Conservation (phyloP, 176 grass and related monocot species). For the Carex pumila region DNA sequence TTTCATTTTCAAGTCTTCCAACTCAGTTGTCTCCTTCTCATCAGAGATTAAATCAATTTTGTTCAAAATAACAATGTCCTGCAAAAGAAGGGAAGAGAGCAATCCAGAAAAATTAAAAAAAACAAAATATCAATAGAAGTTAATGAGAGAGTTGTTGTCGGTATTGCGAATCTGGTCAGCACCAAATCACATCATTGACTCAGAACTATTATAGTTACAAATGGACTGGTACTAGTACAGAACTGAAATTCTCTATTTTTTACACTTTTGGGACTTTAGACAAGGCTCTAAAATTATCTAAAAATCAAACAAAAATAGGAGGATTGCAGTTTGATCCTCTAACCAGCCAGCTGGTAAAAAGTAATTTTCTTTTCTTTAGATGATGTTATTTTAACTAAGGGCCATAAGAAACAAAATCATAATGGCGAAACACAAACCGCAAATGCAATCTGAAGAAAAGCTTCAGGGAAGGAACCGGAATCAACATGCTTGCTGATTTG, state of each 20-base stretch:
- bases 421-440: conserved; percentile 38
- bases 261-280: background rate
- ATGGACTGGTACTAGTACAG: background rate
- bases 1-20: conserved; percentile 71
- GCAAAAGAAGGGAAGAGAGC: conserved; percentile 6
- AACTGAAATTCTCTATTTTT: background rate
- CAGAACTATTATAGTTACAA: background rate
- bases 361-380: conserved; percentile 1
- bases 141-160: background rate
- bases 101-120: background rate
- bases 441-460: conserved; percentile 95
- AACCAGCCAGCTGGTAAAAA: background rate
- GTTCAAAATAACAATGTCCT: conserved; percentile 97
- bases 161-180: background rate
- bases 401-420: conserved; percentile 10
- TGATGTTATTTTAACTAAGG: background rate
- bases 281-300: background rate
- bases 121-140: background rate
- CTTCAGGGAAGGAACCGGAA: conserved; percentile 77
- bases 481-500: conserved; percentile 70
- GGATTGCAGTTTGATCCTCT: background rate
- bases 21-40: conserved; percentile 22
- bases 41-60: conserved; percentile 79
- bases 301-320: background rate
- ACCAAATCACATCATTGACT: background rate